Conservation (phyloP, 169 alveolate species). For the Perkinsus marinus region DNA sequence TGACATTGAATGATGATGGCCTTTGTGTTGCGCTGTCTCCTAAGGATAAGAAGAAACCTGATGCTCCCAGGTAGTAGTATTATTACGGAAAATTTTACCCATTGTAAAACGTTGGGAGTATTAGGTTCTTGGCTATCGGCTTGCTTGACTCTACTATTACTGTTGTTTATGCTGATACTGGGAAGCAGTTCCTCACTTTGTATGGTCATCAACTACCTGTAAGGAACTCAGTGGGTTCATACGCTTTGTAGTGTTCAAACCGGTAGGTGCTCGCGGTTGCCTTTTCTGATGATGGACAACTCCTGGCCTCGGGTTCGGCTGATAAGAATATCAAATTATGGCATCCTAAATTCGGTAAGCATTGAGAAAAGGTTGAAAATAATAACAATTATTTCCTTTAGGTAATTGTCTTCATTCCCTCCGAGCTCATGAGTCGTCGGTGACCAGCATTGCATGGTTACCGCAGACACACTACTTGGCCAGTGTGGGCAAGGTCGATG, state of each 20-base stretch:
- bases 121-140: slow-evolving; percentile 43
- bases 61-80: background rate
- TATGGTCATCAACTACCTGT: slow-evolving; percentile 75
- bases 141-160: slow-evolving; percentile 52
- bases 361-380: background rate
- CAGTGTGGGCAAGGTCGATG: background rate
- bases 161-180: slow-evolving; percentile 53
- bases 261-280: background rate
- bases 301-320: slow-evolving; percentile 57
- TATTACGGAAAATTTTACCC: no score
- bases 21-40: background rate
- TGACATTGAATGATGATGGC: background rate
- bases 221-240: background rate
- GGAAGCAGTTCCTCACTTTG: slow-evolving; percentile 52
- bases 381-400: background rate
- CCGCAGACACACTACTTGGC: background rate
- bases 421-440: background rate
- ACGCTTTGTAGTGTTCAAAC: no score
- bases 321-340: slow-evolving; percentile 65
- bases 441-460: background rate
- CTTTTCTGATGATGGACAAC: slow-evolving; percentile 7
- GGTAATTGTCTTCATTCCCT: background rate
- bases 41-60: background rate
- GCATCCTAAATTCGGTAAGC: slow-evolving; percentile 68
- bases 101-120: background rate